phyloP scores from a whole-genome alignment of 2,329 filamentous ascomycete species.

The Teratosphaeria viscida region DNA sequence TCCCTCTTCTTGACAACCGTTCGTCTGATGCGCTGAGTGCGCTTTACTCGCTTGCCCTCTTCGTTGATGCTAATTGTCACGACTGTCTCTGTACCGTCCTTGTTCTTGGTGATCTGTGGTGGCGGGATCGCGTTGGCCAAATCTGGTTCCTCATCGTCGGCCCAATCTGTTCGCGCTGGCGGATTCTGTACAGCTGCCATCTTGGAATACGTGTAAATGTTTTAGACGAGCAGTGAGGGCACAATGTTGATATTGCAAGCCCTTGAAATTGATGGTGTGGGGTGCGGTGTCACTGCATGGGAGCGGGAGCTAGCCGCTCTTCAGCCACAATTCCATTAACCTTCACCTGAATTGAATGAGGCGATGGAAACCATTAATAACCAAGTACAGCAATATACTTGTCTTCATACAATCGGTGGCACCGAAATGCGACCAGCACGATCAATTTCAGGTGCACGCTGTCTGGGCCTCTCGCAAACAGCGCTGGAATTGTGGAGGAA shows the following conservation, averaged over 20 bases:
- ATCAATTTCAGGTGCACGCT: too few relatives aligned
- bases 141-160: slow-evolving; percentile 70
- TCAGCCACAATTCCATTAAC: neutral
- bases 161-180: slow-evolving; percentile 64
- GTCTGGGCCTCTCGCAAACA: too few relatives aligned
- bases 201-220: slow-evolving; percentile 9
- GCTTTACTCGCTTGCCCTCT: slow-evolving; percentile 91
- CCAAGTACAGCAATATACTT: too few relatives aligned
- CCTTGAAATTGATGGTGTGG: neutral
- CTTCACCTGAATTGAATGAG: neutral
- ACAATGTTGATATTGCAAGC: neutral
- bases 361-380: neutral
- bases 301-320: neutral
- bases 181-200: slow-evolving; percentile 24
- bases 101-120: slow-evolving; percentile 85
- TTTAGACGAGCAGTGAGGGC: neutral
- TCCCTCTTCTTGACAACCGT: slow-evolving; percentile 88
- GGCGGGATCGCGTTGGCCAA: slow-evolving; percentile 76
- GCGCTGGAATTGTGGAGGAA: too few relatives aligned
- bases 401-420: too few relatives aligned
- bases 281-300: neutral
- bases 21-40: slow-evolving; percentile 87
- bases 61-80: slow-evolving; percentile 87
- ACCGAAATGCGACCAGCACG: too few relatives aligned
- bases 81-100: slow-evolving; percentile 95